A percentile compares a stretch with the other conserved stretches of the same genome.
These are phyloP conservation scores for Fusarium sp. DNA, from an alignment of 2,329 filamentous ascomycete species.

Conservation along the genomic window DNA sequence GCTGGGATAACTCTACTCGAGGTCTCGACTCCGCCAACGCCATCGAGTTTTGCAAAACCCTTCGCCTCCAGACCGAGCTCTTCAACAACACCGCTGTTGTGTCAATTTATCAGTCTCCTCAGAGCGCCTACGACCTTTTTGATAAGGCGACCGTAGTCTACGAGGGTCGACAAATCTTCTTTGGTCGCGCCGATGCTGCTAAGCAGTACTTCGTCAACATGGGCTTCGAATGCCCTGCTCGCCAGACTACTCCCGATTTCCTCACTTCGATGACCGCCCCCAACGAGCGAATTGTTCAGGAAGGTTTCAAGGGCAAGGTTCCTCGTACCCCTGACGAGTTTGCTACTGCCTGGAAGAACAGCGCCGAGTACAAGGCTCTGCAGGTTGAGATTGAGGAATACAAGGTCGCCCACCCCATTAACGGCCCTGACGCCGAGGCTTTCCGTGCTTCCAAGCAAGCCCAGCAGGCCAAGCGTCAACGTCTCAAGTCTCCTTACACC, in stretches of 20 bases:
- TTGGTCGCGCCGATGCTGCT: slow-evolving; percentile 70
- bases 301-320: slow-evolving; percentile 67
- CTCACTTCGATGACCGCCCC: slow-evolving; percentile 76
- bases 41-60: slow-evolving; percentile 78
- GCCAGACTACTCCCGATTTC: slow-evolving; percentile 79
- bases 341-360: slow-evolving; percentile 69
- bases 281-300: slow-evolving; percentile 66
- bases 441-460: slow-evolving; percentile 67
- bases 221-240: slow-evolving; percentile 74
- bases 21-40: slow-evolving; percentile 82
- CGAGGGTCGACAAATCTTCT: slow-evolving; percentile 73
- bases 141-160: slow-evolving; percentile 71
- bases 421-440: slow-evolving; percentile 67
- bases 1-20: slow-evolving; percentile 79
- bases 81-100: slow-evolving; percentile 75
- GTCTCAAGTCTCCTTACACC: slow-evolving; percentile 83
- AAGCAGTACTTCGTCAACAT: slow-evolving; percentile 75
- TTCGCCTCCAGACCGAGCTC: slow-evolving; percentile 75
- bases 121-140: slow-evolving; percentile 73
- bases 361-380: slow-evolving; percentile 63
- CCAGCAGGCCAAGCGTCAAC: slow-evolving; percentile 69
- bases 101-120: slow-evolving; percentile 79
- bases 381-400: slow-evolving; percentile 68
- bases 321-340: slow-evolving; percentile 74
- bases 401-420: slow-evolving; percentile 65